Base-by-base conservation (phyloP, 1,139 yeast genomes). In the Lodderomyces pseudojiufengensis region DNA sequence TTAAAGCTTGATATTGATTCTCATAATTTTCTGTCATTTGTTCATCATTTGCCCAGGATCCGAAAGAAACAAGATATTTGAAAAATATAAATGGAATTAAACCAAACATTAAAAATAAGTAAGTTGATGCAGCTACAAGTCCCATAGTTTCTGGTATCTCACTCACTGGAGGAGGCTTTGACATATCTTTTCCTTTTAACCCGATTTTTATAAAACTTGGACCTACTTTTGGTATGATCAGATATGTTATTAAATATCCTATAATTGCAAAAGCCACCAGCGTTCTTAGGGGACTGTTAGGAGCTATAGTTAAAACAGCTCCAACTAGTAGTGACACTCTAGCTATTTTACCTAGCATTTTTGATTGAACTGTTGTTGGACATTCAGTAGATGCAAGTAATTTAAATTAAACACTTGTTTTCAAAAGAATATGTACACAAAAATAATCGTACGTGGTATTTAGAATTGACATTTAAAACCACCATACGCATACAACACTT, bases 131-230 rank as follows among this genome's bases (percentile, higher is more conserved):
- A 6, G 88, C 76, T 0, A 90, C 84, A 1, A 86, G 81, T 3
- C 99, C 99, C 72, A 90, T 82, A 0, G 95, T 76, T 59, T 92
- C 99, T 1, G 98, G 94, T 10, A 90, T 72, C 33, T 56, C 63
- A 9, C 38, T 39, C 5, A 79, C 68, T 0, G 95, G 94, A 16
- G 68, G 73, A 9, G 63, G 61, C 55, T 92, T 92, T 35, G 88
- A 80, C 55, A 87, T 51, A 54, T 92, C 99, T 45, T 73, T 78
- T 6, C 99, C 99, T 44, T 68, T 76, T 16, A 92, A 70, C 0
- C 98, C 98, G 30, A 84, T 78, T 40, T 73, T 72, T 25, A 84
- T 72, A 57, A 94, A 87, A 35, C 80, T 70, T 1, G 77, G 70
- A 1, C 81, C 73, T 11, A 84, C 72, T 26, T 70, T 61, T 1